Base-by-base conservation (phyloP, 805 yeast species). In the Lipomyces japonicus region DNA sequence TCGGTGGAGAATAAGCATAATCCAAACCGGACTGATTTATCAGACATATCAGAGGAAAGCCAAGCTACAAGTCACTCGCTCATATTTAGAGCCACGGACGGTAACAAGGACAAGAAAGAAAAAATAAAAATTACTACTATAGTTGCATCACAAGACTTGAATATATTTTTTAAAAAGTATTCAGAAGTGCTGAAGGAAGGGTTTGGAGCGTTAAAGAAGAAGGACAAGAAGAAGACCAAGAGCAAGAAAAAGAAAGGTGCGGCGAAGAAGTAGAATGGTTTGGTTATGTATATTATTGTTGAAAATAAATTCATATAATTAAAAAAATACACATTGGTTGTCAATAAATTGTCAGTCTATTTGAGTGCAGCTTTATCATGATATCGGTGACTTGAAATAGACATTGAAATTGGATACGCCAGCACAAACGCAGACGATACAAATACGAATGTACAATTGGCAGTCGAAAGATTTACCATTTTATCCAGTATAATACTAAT, bases 81-180 rank as follows among this genome's bases (percentile, higher is more conserved):
- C 2, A 68, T 89, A 40, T 75, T 89, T 56, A 77, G 96, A 65
- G 77, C 85, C 45, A 71, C 86, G 0, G 75, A 79, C 66, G 86
- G 86, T 28, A 72, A 71, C 21, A 65, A 66, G 37, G 76, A 77
- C 39, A 78, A 77, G 60, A 36, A 24, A 19, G 41, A 42, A 28
- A 64, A 71, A 16, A 68, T 70, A 50, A 86, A 86, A 62, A 65
- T 83, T 28, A 79, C 89, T 24, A 89, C 97, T 0, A 78, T 82
- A 10, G 89, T 90, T 4, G 76, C 77, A 24, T 71, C 81, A 0
- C 76, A 73, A 1, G 68, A 76, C 2, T 71, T 90, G 57, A 86
- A 82, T 55, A 65, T 71, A 51, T 90, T 90, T 65, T 90, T 96
- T 96, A 65, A 67, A 38, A 81, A 80, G 23, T 90, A 89, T 68